Evolutionary conservation across 768 basidiomycete genomes (phyloP).

Genomic region (Leccinum subgranulosum): DNA sequence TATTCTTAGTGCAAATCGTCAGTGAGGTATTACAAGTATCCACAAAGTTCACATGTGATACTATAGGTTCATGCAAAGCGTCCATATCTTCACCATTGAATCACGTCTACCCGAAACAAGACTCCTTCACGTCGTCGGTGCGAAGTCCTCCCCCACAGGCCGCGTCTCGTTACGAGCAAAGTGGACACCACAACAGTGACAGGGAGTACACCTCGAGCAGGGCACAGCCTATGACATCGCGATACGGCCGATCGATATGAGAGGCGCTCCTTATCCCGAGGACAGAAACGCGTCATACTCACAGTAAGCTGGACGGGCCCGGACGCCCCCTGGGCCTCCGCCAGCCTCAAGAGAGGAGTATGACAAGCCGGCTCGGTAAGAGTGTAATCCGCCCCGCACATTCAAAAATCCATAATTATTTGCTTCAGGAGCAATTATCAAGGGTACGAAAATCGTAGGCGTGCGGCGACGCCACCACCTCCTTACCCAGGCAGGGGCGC

Average conservation of each 20-base stretch:
- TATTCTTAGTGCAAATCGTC: too few species aligned
- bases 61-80: too few species aligned
- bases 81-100: too few species aligned
- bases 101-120: too few species aligned
- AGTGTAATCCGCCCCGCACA: not conserved
- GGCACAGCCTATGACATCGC: slow-evolving; percentile 34
- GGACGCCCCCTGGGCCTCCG: slow-evolving; percentile 53
- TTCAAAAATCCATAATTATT: not conserved
- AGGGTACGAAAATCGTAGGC: slow-evolving; percentile 41
- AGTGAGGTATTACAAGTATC: too few species aligned
- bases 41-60: too few species aligned
- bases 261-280: slow-evolving; percentile 40
- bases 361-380: slow-evolving; percentile 60
- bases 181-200: slow-evolving; percentile 30
- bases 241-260: slow-evolving; percentile 64
- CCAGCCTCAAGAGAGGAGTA: slow-evolving; percentile 61
- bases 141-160: slow-evolving; percentile 50
- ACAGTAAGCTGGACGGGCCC: slow-evolving; percentile 44
- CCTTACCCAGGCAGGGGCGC: slow-evolving; percentile 45
- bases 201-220: slow-evolving; percentile 48
- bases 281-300: slow-evolving; percentile 44
- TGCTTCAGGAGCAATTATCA: slow-evolving; percentile 15
- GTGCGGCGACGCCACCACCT: slow-evolving; percentile 51
- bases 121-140: slow-evolving; percentile 49
- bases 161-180: slow-evolving; percentile 54